These are phyloP conservation scores for Penicillium frequentans DNA, from an alignment of 2,329 filamentous ascomycete genomes.

Conservation along the genomic window DNA sequence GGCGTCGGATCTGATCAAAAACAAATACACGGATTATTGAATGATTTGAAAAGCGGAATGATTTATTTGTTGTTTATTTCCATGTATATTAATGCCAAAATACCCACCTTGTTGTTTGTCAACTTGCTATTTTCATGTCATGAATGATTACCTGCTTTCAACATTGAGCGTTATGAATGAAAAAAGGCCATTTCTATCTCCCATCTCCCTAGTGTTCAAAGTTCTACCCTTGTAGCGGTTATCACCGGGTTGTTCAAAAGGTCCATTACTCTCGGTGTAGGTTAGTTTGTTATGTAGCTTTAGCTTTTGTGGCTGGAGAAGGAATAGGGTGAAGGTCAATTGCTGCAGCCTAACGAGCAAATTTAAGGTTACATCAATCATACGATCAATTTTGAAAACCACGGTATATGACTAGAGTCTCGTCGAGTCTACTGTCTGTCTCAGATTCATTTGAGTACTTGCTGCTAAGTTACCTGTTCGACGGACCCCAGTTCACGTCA, in stretches of 20 bases:
- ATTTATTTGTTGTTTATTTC: background rate
- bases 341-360: background rate
- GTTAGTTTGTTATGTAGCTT: background rate
- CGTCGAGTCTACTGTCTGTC: background rate
- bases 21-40: slow-evolving; percentile 6
- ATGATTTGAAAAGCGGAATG: background rate
- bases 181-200: background rate
- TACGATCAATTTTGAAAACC: background rate
- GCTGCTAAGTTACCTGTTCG: background rate
- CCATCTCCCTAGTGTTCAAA: background rate
- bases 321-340: background rate
- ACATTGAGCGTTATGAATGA: background rate
- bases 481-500: background rate
- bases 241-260: background rate
- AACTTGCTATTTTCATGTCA: background rate
- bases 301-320: background rate
- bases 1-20: slow-evolving; percentile 34
- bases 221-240: background rate
- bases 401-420: background rate
- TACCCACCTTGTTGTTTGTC: background rate
- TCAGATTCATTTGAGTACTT: background rate
- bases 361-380: background rate
- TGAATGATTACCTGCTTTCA: background rate
- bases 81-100: background rate
- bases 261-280: background rate